Evolutionary conservation across 257 asterid genomes (phyloP).

Genomic region (Apocynum venetum): DNA sequence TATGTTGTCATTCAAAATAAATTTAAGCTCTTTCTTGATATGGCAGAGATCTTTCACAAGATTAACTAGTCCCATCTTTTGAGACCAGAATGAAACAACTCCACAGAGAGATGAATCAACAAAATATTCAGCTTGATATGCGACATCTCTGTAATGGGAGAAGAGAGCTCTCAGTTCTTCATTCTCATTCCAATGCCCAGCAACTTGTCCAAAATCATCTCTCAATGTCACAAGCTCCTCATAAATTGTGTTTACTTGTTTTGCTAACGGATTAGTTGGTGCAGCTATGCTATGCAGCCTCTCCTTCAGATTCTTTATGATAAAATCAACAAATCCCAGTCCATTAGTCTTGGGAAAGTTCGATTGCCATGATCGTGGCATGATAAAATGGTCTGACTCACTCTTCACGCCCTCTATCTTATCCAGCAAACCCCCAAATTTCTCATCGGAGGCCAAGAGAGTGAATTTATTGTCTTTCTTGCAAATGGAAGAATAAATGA

Average conservation of each 20-base stretch:
- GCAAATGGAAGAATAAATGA: no score
- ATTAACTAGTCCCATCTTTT: neutral
- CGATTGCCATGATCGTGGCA: neutral
- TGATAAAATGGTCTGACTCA: neutral
- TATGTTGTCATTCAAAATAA: neutral
- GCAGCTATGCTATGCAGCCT: neutral
- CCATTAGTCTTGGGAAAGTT: conserved; percentile 8
- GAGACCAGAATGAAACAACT: neutral
- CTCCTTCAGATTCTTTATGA: neutral
- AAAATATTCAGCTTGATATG: neutral
- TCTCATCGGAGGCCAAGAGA: no score
- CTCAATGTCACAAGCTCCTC: neutral
- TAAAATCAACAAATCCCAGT: neutral
- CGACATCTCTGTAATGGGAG: neutral
- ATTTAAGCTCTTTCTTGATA: neutral
- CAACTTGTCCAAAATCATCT: neutral
- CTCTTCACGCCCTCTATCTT: no score
- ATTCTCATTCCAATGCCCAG: neutral
- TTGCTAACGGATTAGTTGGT: neutral
- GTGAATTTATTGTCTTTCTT: no score
- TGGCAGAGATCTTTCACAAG: neutral
- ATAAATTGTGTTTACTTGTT: neutral
- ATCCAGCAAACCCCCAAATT: no score
- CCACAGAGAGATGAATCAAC: neutral
- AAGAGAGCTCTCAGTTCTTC: neutral